phyloP scores from a whole-genome alignment of 257 asterid genomes.

The Nicotiana tomentosiformis region DNA sequence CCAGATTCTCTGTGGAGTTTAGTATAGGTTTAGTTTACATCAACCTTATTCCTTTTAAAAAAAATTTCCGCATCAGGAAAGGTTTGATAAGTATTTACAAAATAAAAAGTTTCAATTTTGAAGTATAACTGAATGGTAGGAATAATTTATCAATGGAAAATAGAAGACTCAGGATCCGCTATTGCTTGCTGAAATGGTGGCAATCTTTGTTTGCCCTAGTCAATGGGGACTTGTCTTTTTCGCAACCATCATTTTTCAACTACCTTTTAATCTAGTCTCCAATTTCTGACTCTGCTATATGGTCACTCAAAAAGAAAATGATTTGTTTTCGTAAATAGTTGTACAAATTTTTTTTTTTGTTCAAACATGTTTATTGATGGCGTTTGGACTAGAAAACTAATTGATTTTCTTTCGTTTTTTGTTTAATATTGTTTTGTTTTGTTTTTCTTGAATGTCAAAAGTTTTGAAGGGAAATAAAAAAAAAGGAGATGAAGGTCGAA shows the following conservation, averaged over 20 bases:
- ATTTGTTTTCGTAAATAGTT: not conserved
- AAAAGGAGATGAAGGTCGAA: conserved; percentile 40
- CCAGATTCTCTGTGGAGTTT: too few species aligned
- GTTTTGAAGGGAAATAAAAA: not conserved
- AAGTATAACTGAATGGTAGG: not conserved
- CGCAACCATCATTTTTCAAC: not conserved
- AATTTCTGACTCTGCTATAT: not conserved
- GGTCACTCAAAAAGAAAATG: not conserved
- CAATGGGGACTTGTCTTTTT: not conserved
- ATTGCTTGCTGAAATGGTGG: not conserved
- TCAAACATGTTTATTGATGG: not conserved
- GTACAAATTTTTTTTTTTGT: not conserved
- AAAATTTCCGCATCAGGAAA: too few species aligned
- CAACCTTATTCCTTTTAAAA: too few species aligned
- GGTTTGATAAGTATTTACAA: not conserved
- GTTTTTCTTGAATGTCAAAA: not conserved
- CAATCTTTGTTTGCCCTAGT: conserved; percentile 3
- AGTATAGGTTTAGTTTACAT: too few species aligned
- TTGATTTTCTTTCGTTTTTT: not conserved
- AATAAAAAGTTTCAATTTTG: not conserved
- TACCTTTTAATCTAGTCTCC: not conserved
- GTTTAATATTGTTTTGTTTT: not conserved
- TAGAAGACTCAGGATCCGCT: not conserved
- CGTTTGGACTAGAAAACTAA: not conserved
- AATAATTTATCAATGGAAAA: not conserved